phyloP scores from a whole-genome alignment of 2,329 filamentous ascomycete genomes.

The Phyllosticta citribraziliensis region DNA sequence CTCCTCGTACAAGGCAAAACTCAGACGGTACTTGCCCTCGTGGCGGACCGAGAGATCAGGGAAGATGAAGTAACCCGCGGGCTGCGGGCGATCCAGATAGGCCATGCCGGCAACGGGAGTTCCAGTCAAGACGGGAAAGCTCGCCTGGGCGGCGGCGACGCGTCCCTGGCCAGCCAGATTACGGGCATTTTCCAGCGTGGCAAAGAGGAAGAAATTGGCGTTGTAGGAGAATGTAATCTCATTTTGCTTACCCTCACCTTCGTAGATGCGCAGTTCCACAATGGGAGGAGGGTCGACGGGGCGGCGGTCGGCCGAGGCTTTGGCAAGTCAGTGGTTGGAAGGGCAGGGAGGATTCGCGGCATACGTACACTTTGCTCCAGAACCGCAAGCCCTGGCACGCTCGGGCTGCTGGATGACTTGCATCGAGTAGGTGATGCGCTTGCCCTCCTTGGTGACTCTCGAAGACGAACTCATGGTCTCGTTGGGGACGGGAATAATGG shows the following conservation, averaged over 20 bases:
- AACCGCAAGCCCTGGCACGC: slow-evolving; percentile 87
- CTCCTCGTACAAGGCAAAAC: slow-evolving; percentile 89
- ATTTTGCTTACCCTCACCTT: slow-evolving; percentile 47
- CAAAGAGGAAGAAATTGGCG: slow-evolving; percentile 95
- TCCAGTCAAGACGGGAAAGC: slow-evolving; percentile 79
- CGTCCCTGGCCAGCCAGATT: slow-evolving; percentile 58
- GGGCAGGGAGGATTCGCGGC: background rate
- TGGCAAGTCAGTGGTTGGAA: slow-evolving; percentile 15
- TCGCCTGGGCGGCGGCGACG: slow-evolving; percentile 54
- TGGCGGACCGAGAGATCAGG: slow-evolving; percentile 93
- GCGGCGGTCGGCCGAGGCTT: slow-evolving; percentile 76
- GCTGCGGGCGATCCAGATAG: slow-evolving; percentile 76
- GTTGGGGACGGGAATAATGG: slow-evolving; percentile 43
- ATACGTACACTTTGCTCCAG: slow-evolving; percentile 79
- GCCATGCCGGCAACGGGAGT: slow-evolving; percentile 94
- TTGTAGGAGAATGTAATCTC: slow-evolving; percentile 81
- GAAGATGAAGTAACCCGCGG: slow-evolving; percentile 90
- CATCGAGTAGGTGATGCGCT: slow-evolving; percentile 70
- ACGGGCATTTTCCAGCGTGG: slow-evolving; percentile 49
- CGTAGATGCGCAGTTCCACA: slow-evolving; percentile 78
- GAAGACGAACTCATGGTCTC: slow-evolving; percentile 44
- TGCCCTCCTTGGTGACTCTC: slow-evolving; percentile 62
- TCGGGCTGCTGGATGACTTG: slow-evolving; percentile 89
- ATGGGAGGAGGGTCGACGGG: slow-evolving; percentile 93
- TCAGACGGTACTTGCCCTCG: slow-evolving; percentile 84